Conservation (phyloP, 805 yeast species). For the Myxozyma melibiosi region DNA sequence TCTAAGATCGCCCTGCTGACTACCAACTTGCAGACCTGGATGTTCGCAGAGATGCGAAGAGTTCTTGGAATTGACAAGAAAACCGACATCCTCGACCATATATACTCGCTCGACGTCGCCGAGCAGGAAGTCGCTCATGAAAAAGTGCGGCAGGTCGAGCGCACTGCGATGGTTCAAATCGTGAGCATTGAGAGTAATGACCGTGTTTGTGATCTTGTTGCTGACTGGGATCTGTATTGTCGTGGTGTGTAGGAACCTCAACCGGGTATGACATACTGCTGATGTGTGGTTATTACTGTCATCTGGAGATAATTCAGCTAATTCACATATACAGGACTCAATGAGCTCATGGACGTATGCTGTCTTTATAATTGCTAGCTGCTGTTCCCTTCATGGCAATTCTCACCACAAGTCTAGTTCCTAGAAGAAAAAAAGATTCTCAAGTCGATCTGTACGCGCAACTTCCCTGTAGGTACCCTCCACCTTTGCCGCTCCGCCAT, state of each 20-base stretch:
- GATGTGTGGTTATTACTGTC: not conserved
- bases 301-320: not conserved
- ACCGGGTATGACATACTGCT: slow-evolving; percentile 39
- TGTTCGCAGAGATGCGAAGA: slow-evolving; percentile 56
- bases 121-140: slow-evolving; percentile 50
- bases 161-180: slow-evolving; percentile 62
- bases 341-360: slow-evolving; percentile 45
- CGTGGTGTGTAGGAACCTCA: slow-evolving; percentile 38
- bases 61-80: slow-evolving; percentile 53
- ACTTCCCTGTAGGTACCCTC: slow-evolving; percentile 44
- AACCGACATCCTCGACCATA: slow-evolving; percentile 57
- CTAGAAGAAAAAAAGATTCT: slow-evolving; percentile 42
- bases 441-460: slow-evolving; percentile 66
- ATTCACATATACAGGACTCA: slow-evolving; percentile 49
- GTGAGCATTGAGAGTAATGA: too few species aligned
- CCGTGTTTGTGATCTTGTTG: not conserved
- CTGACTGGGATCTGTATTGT: not conserved
- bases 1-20: too few species aligned
- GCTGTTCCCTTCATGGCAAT: too few species aligned
- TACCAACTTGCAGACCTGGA: slow-evolving; percentile 1
- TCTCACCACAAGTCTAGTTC: slow-evolving; percentile 27
- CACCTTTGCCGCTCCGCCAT: not conserved
- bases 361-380: too few species aligned
- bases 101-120: slow-evolving; percentile 49
- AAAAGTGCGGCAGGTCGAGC: slow-evolving; percentile 56